Percentiles rank a stretch among this genome's conserved stretches.
phyloP scores from a whole-genome alignment of 2,329 filamentous ascomycete genomes.

The Trichoderma gracile region DNA sequence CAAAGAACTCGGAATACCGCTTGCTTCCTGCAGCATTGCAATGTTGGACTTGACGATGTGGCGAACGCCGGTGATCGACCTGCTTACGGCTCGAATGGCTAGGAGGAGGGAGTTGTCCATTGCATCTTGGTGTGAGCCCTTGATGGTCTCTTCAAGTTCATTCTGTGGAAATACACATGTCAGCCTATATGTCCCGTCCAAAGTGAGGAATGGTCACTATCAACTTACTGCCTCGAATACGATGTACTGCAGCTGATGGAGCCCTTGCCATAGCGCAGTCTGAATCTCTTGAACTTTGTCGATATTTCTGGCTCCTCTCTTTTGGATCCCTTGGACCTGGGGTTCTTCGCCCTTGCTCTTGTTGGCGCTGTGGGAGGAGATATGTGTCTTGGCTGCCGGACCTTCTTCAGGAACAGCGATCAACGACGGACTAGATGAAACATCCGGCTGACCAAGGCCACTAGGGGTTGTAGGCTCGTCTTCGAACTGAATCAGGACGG shows the following conservation, averaged over 20 bases:
- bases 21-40: neutral
- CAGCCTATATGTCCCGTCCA: neutral
- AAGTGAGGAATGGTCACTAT: neutral
- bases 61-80: neutral
- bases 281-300: slow-evolving; percentile 1
- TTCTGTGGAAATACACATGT: neutral
- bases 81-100: neutral
- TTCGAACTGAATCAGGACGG: neutral
- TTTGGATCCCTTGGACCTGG: neutral
- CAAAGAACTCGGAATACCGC: neutral
- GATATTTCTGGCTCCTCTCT: neutral
- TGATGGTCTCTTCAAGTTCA: neutral
- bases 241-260: neutral
- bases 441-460: neutral
- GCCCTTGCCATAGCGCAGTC: neutral
- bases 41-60: slow-evolving; percentile 12
- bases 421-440: neutral
- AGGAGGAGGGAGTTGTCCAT: neutral
- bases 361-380: neutral
- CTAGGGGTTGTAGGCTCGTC: neutral
- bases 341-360: neutral
- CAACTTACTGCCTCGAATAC: neutral
- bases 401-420: neutral
- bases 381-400: neutral
- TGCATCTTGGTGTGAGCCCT: neutral